A percentile compares a stretch with the other conserved stretches of the same genome.
phyloP scores from a whole-genome alignment of 805 yeast genomes.

The Lipomyces yamadae region DNA sequence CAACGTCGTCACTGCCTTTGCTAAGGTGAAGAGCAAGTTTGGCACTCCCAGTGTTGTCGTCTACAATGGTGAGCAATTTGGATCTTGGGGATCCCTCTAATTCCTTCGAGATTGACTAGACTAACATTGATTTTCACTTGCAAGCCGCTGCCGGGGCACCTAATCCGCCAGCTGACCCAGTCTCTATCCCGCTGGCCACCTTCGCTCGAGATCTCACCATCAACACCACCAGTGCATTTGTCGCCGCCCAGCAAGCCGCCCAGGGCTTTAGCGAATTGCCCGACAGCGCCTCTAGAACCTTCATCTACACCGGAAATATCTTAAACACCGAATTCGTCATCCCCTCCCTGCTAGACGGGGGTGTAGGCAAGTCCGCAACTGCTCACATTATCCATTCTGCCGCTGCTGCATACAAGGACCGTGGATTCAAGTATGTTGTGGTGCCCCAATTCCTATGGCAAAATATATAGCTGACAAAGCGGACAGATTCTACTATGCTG shows the following conservation, averaged over 20 bases:
- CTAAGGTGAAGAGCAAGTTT: neutral
- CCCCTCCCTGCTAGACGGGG: neutral
- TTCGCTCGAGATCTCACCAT: constrained; percentile 4
- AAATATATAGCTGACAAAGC: neutral
- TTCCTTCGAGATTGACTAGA: no score
- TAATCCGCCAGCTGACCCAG: constrained; percentile 8
- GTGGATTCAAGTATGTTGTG: constrained; percentile 12
- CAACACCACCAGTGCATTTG: constrained; percentile 5
- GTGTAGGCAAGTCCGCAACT: constrained; percentile 10
- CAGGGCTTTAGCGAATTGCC: constrained; percentile 11
- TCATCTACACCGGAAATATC: constrained; percentile 16
- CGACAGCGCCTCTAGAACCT: constrained; percentile 4
- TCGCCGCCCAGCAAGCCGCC: constrained; percentile 14
- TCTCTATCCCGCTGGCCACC: constrained; percentile 6
- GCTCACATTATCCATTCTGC: constrained; percentile 15
- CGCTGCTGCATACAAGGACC: constrained; percentile 11
- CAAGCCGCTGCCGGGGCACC: neutral
- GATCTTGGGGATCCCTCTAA: neutral
- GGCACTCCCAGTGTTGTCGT: constrained; percentile 18
- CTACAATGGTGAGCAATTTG: constrained; percentile 8
- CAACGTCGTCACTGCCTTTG: constrained; percentile 9
- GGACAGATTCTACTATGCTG: constrained; percentile 12
- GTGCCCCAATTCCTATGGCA: neutral
- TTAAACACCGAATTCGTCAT: constrained; percentile 1
- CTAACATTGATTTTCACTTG: no score